These are phyloP conservation scores for Apophysomyces sp. DNA, from an alignment of 371 early-diverging fungal genomes.

Conservation along the genomic window DNA sequence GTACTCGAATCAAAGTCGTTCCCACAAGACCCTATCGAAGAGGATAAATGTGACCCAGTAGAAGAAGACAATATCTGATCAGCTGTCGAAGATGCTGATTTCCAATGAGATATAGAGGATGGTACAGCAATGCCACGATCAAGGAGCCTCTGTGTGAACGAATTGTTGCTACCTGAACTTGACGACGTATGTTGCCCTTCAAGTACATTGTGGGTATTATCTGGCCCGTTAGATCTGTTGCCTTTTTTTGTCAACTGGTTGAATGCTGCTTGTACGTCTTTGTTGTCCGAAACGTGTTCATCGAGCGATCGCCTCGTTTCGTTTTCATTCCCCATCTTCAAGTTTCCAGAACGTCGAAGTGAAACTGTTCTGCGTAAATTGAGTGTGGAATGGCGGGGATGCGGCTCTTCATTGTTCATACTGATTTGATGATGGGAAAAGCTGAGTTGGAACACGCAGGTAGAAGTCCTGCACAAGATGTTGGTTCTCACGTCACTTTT, in stretches of 20 bases:
- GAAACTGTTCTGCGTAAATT: background rate
- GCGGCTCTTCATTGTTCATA: background rate
- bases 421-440: background rate
- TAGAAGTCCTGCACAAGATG: background rate
- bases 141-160: conserved; percentile 39
- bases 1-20: conserved; percentile 31
- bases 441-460: background rate
- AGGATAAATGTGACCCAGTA: conserved; percentile 14
- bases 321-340: background rate
- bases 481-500: background rate
- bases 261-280: conserved; percentile 19
- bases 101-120: conserved; percentile 14
- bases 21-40: conserved; percentile 26
- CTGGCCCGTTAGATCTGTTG: background rate
- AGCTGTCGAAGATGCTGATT: background rate
- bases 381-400: background rate
- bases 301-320: background rate
- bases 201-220: background rate
- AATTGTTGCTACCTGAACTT: conserved; percentile 9
- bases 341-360: background rate
- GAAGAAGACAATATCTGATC: conserved; percentile 11
- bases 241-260: conserved; percentile 15
- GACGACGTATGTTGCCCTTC: background rate
- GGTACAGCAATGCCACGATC: conserved; percentile 46
- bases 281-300: conserved; percentile 11